These are phyloP conservation scores for Lunularia cruciata DNA, from an alignment of 225 moss, liverwort and hornwort species.

Conservation along the genomic window DNA sequence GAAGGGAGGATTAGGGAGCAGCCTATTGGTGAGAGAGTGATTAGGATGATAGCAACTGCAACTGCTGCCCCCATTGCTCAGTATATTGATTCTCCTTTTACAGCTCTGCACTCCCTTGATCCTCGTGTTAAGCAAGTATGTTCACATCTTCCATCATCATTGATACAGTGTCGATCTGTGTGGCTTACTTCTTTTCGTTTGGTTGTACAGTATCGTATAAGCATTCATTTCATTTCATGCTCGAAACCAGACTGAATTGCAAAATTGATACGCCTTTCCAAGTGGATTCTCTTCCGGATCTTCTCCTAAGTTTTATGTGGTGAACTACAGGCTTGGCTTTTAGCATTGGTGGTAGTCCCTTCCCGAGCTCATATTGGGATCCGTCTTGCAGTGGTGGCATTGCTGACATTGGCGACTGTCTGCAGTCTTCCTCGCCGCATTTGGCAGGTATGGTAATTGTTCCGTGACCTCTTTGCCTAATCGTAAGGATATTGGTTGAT, in stretches of 20 bases:
- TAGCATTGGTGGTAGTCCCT: slow-evolving; percentile 83
- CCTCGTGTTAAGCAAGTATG: slow-evolving; percentile 93
- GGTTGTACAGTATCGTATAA: background rate
- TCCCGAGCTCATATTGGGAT: slow-evolving; percentile 72
- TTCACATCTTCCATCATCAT: background rate
- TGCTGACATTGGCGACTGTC: slow-evolving; percentile 59
- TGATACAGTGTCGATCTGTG: background rate
- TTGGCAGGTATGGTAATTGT: slow-evolving; percentile 64
- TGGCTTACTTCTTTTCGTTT: background rate
- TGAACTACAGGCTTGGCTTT: slow-evolving; percentile 87
- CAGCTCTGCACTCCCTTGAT: slow-evolving; percentile 79
- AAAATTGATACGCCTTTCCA: no score
- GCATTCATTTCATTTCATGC: no score
- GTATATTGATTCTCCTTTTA: slow-evolving; percentile 80
- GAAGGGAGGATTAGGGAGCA: slow-evolving; percentile 52
- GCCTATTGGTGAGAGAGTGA: slow-evolving; percentile 76
- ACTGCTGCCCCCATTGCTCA: slow-evolving; percentile 87
- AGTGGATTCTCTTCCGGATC: no score
- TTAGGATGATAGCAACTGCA: slow-evolving; percentile 89
- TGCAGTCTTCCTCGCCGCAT: slow-evolving; percentile 72
- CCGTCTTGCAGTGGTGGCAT: slow-evolving; percentile 60
- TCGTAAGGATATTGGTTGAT: background rate
- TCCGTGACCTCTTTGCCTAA: background rate
- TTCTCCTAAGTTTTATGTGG: no score
- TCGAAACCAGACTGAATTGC: no score